phyloP scores from a whole-genome alignment of 306 rosid genomes.

The Crotalaria pallida region DNA sequence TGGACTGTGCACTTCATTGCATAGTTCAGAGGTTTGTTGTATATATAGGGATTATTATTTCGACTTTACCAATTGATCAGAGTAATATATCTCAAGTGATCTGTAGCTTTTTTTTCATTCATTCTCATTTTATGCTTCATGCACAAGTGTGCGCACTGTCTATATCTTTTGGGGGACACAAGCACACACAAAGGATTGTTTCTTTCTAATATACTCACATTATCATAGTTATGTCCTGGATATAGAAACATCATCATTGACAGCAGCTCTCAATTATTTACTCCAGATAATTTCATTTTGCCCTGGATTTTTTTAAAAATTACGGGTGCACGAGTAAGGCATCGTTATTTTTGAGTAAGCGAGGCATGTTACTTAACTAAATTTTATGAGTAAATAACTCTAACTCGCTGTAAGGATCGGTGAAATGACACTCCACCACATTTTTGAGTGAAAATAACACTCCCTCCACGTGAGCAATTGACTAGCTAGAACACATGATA shows the following conservation, averaged over 20 bases:
- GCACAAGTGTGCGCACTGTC: conserved; percentile 19
- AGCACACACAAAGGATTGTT: conserved; percentile 24
- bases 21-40: conserved; percentile 49
- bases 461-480: too few relatives aligned
- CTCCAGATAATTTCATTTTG: conserved; percentile 10
- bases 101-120: conserved; percentile 39
- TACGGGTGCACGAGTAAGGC: not conserved
- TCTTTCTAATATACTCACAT: conserved; percentile 17
- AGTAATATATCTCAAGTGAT: conserved; percentile 43
- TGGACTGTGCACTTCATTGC: conserved; percentile 29
- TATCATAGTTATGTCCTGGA: conserved; percentile 8
- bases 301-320: not conserved
- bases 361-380: not conserved
- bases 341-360: not conserved
- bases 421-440: too few relatives aligned
- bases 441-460: too few relatives aligned
- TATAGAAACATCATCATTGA: conserved; percentile 9
- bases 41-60: conserved; percentile 58
- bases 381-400: too few relatives aligned
- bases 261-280: conserved; percentile 17
- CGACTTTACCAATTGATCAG: conserved; percentile 45
- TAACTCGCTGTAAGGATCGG: too few relatives aligned
- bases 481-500: too few relatives aligned
- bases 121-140: conserved; percentile 18
- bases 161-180: conserved; percentile 24